Base-by-base conservation (phyloP, 2,329 filamentous ascomycete species). In the Calonectria henricotiae region DNA sequence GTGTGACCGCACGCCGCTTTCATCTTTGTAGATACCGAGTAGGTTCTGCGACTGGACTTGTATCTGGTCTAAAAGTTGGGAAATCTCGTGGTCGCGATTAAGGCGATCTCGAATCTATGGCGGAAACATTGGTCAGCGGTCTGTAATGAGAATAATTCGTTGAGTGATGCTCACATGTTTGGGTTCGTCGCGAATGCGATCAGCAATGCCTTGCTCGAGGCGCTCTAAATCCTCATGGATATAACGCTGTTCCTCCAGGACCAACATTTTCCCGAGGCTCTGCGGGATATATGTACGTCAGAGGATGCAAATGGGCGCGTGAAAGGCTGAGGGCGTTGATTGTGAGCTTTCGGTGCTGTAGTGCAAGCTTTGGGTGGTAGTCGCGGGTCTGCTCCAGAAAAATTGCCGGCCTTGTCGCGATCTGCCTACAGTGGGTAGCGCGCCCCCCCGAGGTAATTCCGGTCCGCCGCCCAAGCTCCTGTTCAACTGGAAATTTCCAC, bases 221-320 rank as follows among this genome's bases (percentile, higher is more conserved):
- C 96, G 92, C 88, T 99, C 96, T 62, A 99, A 86, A 84, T 99
- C 96, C 89, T 99, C 96, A 78, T 98, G 95, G 77, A 98, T 90
- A 79, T 94, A 95, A 77, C 96, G 90, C 84, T 98, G 93, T 77
- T 98, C 95, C 86, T 99, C 97, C 73, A 98, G 85, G 76, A 97
- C 86, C 91, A 97, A 86, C 95, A 98, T 92, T 7, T 51, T 84
- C 75, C 49, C 35, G 51, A 7, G 12, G 9, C 27, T 41, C 7
- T 11, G 5, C 15, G 39, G 23, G 20, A 23, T 23, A 46, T 61
- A 3, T n/a, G 7, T 41, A 20, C 2, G 6, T n/a, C 20, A 12
- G 11, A 15, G 32, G 25, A 27, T n/a, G 12, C 13, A 13, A 11
- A 17, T 37, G 12, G n/a, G 13, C 20, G 11, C 32, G 39, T 39